Base-by-base conservation (phyloP, 345 rosid genomes). In the Geranium brycei region DNA sequence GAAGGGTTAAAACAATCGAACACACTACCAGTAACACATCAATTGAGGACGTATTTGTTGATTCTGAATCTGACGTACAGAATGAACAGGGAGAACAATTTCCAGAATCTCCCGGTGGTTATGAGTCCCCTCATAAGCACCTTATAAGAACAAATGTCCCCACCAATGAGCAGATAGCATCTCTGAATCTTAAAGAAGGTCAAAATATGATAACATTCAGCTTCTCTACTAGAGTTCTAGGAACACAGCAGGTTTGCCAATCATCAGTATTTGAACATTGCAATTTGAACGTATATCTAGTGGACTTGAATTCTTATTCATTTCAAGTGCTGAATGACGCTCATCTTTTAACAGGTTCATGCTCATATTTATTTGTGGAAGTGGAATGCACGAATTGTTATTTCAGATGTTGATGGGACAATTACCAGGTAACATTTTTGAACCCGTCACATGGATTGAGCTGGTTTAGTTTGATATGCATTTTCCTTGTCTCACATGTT, bases 371-470 rank as follows among this genome's bases (percentile, higher is more conserved):
- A 91, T 78, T 79, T 86, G 67, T 91, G 97, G 97, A 86, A 82
- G 78, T 91, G 97, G 97, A 84, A 88, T 64, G 86, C 95, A 17
- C 79, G 83, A 62, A 91, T 91, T 72, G 97, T 88, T 51, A 88
- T 91, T 64, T 91, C 97, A 59, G 97, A 91, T 68, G 97, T 91
- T 59, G 97, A 91, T 74, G 96, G 97, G 72, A 91, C 97, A 59
- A 91, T 91, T 82, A 91, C 97, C 62, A 91, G 82, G 97, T 91
- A 77, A 51, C 82, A 64, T 53, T 57, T 58, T 35, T 30, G 16
- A 16, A 57, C 59, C 15, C 15, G 62, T 59, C 35, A 47, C 12
- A 31, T 59, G 31, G 58, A 17, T 47, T 47, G 53, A 47, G 53
- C 53, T 47, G 53, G 13, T 47, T 47, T 8, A 47, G 53, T 47